Conservation (phyloP, 164 flowering plant species). For the Vitis vinifera region DNA sequence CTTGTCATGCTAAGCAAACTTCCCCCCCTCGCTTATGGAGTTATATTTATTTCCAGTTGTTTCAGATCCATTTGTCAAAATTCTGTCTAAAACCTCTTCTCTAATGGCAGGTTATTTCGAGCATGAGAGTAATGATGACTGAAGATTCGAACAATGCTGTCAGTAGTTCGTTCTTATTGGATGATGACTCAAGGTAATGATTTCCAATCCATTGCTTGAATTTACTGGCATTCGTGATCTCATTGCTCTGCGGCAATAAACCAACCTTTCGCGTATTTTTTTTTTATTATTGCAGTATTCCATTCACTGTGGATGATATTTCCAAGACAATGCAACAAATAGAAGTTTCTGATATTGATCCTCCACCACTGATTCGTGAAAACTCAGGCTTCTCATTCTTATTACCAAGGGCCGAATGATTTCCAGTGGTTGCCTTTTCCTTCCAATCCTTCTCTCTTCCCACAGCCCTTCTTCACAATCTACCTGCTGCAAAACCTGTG, state of each 20-base stretch:
- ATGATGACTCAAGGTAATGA: slow-evolving; percentile 74
- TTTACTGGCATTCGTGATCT: too few relatives aligned
- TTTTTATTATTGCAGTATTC: slow-evolving; percentile 52
- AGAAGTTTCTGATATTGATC: slow-evolving; percentile 62
- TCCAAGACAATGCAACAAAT: slow-evolving; percentile 62
- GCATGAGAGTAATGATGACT: slow-evolving; percentile 74
- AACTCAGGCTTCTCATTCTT: slow-evolving; percentile 75
- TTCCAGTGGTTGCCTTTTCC: neutral
- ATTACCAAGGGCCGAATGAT: slow-evolving; percentile 55
- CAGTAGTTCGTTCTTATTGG: slow-evolving; percentile 73
- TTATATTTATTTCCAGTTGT: neutral
- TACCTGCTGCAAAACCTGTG: slow-evolving; percentile 19
- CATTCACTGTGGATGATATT: slow-evolving; percentile 73
- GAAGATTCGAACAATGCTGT: slow-evolving; percentile 73
- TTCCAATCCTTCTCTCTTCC: neutral
- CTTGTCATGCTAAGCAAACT: neutral
- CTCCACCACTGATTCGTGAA: slow-evolving; percentile 72
- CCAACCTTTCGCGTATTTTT: neutral
- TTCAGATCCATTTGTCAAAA: slow-evolving; percentile 1
- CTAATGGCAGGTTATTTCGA: slow-evolving; percentile 59
- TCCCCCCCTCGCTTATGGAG: neutral
- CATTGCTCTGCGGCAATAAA: neutral
- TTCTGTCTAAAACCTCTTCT: neutral
- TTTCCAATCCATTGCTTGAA: neutral
- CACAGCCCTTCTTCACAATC: neutral